Evolutionary conservation across 495 filamentous ascomycete genomes (phyloP).

Genomic region (Diplogelasinospora grovesii): DNA sequence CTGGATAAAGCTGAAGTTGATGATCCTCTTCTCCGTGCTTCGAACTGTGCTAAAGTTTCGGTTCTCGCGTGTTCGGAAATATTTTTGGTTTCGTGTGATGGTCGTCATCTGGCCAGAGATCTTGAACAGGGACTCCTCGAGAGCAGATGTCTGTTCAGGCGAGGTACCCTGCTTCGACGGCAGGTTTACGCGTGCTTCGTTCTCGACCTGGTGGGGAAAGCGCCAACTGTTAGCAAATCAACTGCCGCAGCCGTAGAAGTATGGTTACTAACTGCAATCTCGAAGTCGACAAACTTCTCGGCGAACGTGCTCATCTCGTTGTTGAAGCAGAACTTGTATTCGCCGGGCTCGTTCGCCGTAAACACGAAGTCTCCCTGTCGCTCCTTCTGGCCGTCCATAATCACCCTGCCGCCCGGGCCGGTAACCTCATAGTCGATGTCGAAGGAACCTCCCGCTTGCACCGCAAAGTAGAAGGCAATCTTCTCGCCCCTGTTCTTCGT

Average conservation of each 20-base stretch:
- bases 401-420: constrained; percentile 73
- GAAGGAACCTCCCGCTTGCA: constrained; percentile 93
- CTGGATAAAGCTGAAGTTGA: constrained; percentile 96
- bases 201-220: constrained; percentile 74
- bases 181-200: constrained; percentile 75
- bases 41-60: constrained; percentile 96
- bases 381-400: constrained; percentile 86
- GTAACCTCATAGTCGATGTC: constrained; percentile 89
- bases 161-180: constrained; percentile 86
- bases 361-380: constrained; percentile 98
- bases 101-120: constrained; percentile 91
- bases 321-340: constrained; percentile 97
- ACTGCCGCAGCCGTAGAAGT: constrained; percentile 8
- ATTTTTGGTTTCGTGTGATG: constrained; percentile 95
- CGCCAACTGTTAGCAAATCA: constrained; percentile 9
- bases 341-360: constrained; percentile 85
- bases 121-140: constrained; percentile 96
- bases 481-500: constrained; percentile 73
- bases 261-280: constrained; percentile 70
- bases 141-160: constrained; percentile 81
- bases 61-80: constrained; percentile 98
- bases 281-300: constrained; percentile 98
- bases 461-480: constrained; percentile 97
- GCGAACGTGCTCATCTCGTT: constrained; percentile 97
- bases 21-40: constrained; percentile 90